phyloP scores from a whole-genome alignment of 2,329 filamentous ascomycete genomes.

The Neofusicoccum umdonicola region DNA sequence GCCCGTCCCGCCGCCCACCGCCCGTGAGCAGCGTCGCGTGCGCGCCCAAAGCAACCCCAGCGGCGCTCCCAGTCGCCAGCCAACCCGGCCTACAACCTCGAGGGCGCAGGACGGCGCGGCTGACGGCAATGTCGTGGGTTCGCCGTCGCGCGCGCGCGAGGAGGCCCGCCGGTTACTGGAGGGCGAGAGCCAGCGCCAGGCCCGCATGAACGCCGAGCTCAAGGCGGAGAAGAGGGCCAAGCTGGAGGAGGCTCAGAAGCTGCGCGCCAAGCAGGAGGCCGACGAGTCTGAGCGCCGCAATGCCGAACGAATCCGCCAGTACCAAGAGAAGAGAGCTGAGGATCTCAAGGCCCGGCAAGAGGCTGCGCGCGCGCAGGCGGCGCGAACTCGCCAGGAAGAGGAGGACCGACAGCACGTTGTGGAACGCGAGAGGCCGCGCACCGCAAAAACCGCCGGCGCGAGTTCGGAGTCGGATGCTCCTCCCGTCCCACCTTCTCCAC shows the following conservation, averaged over 20 bases:
- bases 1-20: neutral
- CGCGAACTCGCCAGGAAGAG: slow-evolving; percentile 31
- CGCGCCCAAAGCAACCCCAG: slow-evolving; percentile 13
- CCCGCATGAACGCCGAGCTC: slow-evolving; percentile 27
- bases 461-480: neutral
- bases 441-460: neutral
- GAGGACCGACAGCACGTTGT: slow-evolving; percentile 17
- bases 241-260: slow-evolving; percentile 30
- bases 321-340: slow-evolving; percentile 23
- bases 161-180: slow-evolving; percentile 33
- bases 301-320: slow-evolving; percentile 24
- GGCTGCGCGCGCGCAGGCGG: slow-evolving; percentile 29
- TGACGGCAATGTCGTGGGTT: neutral
- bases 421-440: slow-evolving; percentile 6
- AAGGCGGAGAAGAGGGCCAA: slow-evolving; percentile 33
- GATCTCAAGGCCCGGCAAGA: slow-evolving; percentile 28
- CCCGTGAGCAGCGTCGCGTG: slow-evolving; percentile 11
- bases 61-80: neutral
- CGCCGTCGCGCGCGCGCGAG: slow-evolving; percentile 27
- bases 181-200: slow-evolving; percentile 27
- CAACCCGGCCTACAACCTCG: neutral
- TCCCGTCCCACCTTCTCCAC: neutral
- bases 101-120: neutral
- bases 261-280: slow-evolving; percentile 28
- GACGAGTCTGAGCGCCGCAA: slow-evolving; percentile 31